A percentile compares a stretch with the other conserved stretches of the same genome.
Conservation (phyloP, 2,329 filamentous ascomycete genomes). For the Plectosphaerella sp. region DNA sequence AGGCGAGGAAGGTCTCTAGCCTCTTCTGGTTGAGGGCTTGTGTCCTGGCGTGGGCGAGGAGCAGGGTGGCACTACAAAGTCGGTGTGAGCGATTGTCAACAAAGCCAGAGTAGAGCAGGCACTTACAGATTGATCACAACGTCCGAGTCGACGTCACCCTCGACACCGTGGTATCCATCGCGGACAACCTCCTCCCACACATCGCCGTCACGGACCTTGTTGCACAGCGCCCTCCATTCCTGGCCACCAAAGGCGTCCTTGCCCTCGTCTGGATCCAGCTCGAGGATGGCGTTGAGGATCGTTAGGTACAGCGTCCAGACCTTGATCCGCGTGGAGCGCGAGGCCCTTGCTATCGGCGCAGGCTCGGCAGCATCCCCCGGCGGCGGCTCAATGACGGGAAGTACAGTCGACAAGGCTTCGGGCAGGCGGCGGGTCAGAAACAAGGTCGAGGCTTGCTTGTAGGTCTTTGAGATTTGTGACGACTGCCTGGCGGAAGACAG, state of each 20-base stretch:
- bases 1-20: constrained; percentile 83
- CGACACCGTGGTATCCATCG: constrained; percentile 80
- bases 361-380: constrained; percentile 45
- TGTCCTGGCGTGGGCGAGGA: constrained; percentile 82
- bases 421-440: constrained; percentile 91
- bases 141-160: constrained; percentile 89
- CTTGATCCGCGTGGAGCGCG: constrained; percentile 81
- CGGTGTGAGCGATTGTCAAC: background rate
- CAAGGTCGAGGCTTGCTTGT: constrained; percentile 88
- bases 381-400: constrained; percentile 70
- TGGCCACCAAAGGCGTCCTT: constrained; percentile 82
- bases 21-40: constrained; percentile 82
- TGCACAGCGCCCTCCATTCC: constrained; percentile 77
- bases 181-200: constrained; percentile 93
- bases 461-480: constrained; percentile 81
- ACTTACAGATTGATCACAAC: constrained; percentile 84
- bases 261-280: constrained; percentile 84
- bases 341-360: constrained; percentile 75
- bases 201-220: constrained; percentile 80
- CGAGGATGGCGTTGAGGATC: constrained; percentile 84
- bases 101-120: background rate
- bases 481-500: constrained; percentile 57
- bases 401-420: constrained; percentile 80
- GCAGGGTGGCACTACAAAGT: constrained; percentile 68
- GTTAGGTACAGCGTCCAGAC: constrained; percentile 97